Evolutionary conservation across 2,329 filamentous ascomycete species (phyloP).

Genomic region (Rutstroemia sydowiana): DNA sequence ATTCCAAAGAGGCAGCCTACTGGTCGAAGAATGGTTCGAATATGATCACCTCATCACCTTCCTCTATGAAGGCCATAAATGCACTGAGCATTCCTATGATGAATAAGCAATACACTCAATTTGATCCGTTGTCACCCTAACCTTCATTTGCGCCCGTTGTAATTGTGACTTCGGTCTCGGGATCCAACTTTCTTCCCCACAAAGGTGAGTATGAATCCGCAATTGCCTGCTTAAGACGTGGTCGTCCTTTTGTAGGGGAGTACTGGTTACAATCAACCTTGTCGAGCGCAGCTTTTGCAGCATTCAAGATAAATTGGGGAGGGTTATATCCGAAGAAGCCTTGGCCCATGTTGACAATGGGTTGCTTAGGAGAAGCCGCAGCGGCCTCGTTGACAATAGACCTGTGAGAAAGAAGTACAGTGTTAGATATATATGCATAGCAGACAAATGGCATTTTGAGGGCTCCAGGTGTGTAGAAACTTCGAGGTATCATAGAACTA

Average conservation of each 20-base stretch:
- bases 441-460: too few relatives aligned
- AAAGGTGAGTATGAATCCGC: constrained; percentile 86
- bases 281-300: constrained; percentile 83
- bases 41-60: constrained; percentile 91
- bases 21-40: constrained; percentile 99
- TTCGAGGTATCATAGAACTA: neutral
- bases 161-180: constrained; percentile 88
- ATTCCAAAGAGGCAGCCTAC: constrained; percentile 36
- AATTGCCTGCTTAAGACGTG: constrained; percentile 85
- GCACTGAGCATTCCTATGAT: constrained; percentile 76
- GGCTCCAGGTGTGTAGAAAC: too few relatives aligned
- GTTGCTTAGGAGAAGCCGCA: constrained; percentile 53
- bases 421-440: neutral
- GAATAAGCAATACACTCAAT: constrained; percentile 9
- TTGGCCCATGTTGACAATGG: constrained; percentile 59
- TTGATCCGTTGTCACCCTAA: constrained; percentile 14
- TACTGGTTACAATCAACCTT: constrained; percentile 98
- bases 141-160: constrained; percentile 87
- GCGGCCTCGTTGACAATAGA: constrained; percentile 61
- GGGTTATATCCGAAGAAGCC: constrained; percentile 91
- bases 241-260: constrained; percentile 88
- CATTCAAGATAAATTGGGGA: constrained; percentile 80
- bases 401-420: constrained; percentile 33
- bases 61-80: constrained; percentile 96
- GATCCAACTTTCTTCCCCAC: constrained; percentile 75